Percentiles rank a stretch among this genome's conserved stretches.
These are phyloP conservation scores for Ganoderma meredithae DNA, from an alignment of 1,284 basidiomycete species.

Conservation along the genomic window DNA sequence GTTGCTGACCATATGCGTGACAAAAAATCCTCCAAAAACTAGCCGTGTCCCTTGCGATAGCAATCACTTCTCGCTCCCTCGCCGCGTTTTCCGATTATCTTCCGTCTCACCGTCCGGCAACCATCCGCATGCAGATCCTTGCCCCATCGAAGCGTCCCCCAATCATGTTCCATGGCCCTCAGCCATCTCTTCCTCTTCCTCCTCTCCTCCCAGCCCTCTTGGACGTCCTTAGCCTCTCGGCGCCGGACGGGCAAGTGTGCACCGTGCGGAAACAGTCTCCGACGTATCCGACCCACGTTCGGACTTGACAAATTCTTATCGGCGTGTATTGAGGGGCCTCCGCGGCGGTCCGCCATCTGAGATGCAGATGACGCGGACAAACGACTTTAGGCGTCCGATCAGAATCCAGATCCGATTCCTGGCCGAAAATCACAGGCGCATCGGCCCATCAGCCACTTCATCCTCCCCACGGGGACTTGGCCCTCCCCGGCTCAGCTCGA, in stretches of 20 bases:
- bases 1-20: too few species aligned
- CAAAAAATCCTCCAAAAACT: constrained; percentile 8
- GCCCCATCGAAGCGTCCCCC: constrained; percentile 2
- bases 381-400: constrained; percentile 18
- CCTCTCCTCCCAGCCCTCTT: background rate
- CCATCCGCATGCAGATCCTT: constrained; percentile 13
- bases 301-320: constrained; percentile 20
- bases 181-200: background rate
- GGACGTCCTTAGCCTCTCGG: background rate
- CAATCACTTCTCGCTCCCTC: constrained; percentile 18
- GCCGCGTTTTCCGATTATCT: constrained; percentile 30
- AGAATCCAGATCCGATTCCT: constrained; percentile 25
- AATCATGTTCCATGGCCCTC: background rate
- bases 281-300: constrained; percentile 16
- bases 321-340: constrained; percentile 10
- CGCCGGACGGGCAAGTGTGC: background rate
- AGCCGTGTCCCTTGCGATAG: constrained; percentile 23
- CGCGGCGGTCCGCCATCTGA: constrained; percentile 29
- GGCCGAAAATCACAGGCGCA: constrained; percentile 25
- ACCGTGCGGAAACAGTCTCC: background rate
- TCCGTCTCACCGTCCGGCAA: constrained; percentile 23
- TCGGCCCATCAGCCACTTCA: constrained; percentile 7
- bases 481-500: background rate
- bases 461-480: constrained; percentile 30
- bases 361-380: constrained; percentile 30